A percentile compares a stretch with the other conserved stretches of the same genome.
phyloP scores from a whole-genome alignment of 768 basidiomycete species.

The Lactarius hengduanensis region DNA sequence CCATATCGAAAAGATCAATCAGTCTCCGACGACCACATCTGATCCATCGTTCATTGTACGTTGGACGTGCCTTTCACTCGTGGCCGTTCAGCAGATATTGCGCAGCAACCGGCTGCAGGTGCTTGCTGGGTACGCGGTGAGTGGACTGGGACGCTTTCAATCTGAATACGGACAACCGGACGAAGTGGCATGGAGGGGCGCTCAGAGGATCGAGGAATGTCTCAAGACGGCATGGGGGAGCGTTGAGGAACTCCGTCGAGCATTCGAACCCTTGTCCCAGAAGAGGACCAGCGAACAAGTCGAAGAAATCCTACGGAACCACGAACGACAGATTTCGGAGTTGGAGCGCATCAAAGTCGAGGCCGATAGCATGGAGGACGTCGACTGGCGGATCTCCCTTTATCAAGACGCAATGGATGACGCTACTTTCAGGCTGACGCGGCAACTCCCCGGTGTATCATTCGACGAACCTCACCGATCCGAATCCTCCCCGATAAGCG shows the following conservation, averaged over 20 bases:
- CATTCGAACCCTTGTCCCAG: neutral
- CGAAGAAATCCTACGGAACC: neutral
- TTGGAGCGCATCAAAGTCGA: conserved; percentile 10
- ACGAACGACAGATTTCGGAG: neutral
- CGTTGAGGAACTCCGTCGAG: neutral
- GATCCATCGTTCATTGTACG: neutral
- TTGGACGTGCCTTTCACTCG: conserved; percentile 15
- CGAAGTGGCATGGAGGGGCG: neutral
- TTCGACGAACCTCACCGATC: neutral
- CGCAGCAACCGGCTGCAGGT: neutral
- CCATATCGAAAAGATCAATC: neutral
- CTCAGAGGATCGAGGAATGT: neutral
- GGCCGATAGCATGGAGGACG: neutral
- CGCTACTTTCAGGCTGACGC: neutral
- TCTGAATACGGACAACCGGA: neutral
- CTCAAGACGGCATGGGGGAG: conserved; percentile 1
- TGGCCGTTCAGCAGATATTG: conserved; percentile 1
- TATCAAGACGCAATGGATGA: neutral
- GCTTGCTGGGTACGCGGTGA: neutral
- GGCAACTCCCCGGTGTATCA: neutral
- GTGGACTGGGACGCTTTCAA: conserved; percentile 6
- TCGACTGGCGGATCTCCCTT: neutral
- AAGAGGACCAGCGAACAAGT: neutral
- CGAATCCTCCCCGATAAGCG: neutral
- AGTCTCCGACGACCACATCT: neutral